phyloP scores from a whole-genome alignment of 2,329 filamentous ascomycete species.

The Ceratocystis ficicola region DNA sequence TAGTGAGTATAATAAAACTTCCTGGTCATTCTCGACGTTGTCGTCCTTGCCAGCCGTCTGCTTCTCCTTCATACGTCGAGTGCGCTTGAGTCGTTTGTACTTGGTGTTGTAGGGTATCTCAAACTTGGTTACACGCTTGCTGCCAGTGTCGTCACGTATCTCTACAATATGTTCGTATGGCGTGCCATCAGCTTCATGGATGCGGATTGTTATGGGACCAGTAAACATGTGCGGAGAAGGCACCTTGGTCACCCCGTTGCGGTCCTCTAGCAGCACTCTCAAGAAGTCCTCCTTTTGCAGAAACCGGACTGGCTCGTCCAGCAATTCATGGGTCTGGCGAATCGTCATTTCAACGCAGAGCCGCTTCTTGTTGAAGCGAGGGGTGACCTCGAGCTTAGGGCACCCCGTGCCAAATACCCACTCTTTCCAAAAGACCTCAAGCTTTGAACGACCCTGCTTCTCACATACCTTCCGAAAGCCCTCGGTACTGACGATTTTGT shows the following conservation, averaged over 20 bases:
- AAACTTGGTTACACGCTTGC: conserved; percentile 55
- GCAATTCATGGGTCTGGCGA: conserved; percentile 51
- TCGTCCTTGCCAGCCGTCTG: conserved; percentile 33
- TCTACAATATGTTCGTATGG: conserved; percentile 97
- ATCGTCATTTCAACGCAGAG: conserved; percentile 88
- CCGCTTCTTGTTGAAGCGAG: conserved; percentile 95
- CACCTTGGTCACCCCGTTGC: conserved; percentile 54
- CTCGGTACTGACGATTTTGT: conserved; percentile 60
- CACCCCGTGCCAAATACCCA: conserved; percentile 86
- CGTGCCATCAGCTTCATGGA: conserved; percentile 95
- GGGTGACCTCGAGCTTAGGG: conserved; percentile 72
- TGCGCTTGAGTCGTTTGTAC: conserved; percentile 92
- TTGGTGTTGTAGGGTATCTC: conserved; percentile 99
- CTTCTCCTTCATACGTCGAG: conserved; percentile 68
- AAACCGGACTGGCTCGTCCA: conserved; percentile 33
- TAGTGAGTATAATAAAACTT: conserved; percentile 72
- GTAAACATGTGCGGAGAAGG: conserved; percentile 72
- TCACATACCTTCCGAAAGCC: conserved; percentile 76
- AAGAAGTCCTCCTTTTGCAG: conserved; percentile 63
- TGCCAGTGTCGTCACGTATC: conserved; percentile 69
- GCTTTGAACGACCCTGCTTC: conserved; percentile 71
- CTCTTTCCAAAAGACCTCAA: conserved; percentile 86
- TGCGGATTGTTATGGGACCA: conserved; percentile 92
- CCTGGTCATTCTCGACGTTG: conserved; percentile 26
- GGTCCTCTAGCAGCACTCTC: conserved; percentile 70